Base-by-base conservation (phyloP, 306 rosid species). In the Vachellia pachyceras region DNA sequence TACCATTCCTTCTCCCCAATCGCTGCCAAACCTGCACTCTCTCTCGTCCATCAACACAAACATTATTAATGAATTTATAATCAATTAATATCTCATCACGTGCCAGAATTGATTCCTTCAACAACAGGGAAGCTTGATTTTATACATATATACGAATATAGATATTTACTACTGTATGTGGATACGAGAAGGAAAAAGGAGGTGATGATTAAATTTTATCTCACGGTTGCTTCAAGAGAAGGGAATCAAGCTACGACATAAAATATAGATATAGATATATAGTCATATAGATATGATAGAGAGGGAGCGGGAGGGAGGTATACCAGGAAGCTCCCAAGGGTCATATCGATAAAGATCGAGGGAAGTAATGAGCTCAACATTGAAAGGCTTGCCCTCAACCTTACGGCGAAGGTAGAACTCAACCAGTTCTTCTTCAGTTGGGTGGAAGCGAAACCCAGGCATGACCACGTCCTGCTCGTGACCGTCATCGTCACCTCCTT, bases 341-440 rank as follows among this genome's bases (percentile, higher is more conserved):
- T 96, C 99, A 54, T 96, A 96, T 88, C 97, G 94, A 90, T 96
- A 96, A 74, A 96, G 99, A 89, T 96, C 99, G 10, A 96, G 98
- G 79, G 92, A 96, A 92, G 99, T 92, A 39, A 96, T 96, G 77
- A 96, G 97, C 65, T 96, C 99, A 49, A 96, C 99, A 69, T 93
- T 96, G 94, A 96, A 96, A 72, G 97, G 97, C 75, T 96, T 96
- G 82, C 99, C 99, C 94, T 93, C 99, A 7, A 96, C 99, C 98
- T 96, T 96, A 93, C 99, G 99, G 97, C 99, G 99, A 89, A 96
- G 99, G 97, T 96, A 96, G 93, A 96, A 96, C 88, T 96, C 98
- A 0, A 96, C 96, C 0, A 96, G 92, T 33, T 96, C 99, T 81
- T 96, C 99, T 79, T 96, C 99, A 0, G 99, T 96, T 3, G 99